Evolutionary conservation across 106 monocot species (phyloP), one percentile per base, ranked within the genome.

Genomic region (Platanthera guangdongensis): DNA sequence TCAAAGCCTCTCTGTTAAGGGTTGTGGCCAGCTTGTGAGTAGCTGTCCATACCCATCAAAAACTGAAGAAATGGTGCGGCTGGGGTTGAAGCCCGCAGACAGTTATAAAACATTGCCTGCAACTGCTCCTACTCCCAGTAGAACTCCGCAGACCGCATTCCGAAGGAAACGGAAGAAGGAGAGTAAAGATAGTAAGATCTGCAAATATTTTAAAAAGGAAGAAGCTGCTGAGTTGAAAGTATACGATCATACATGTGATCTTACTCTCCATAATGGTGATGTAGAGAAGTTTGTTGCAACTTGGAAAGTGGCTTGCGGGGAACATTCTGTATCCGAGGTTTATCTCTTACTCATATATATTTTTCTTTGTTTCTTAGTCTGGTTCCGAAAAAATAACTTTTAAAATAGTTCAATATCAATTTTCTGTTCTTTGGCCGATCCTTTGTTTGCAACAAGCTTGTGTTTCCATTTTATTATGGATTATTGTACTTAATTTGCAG

Each of bases 21-120:
- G 46, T 15, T 70, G 10, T 72, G 82, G 52, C 70, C 82, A 85
- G 49, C 83, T 49, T 87, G 80, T 85, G 11, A 88, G 83, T 72
- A 95, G 82, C 62, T 97, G 94, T 82, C 97, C 97, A 53, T 97
- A 97, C 81, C 94, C 97, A 72, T 97, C 97, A 78, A 91, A 84
- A 68, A 79, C 87, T 64, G 97, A 97, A 84, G 97, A 97, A 75
- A 86, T 89, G 84, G 77, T 51, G 39, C 85, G 97, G 49, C 91
- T 94, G 77, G 89, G 91, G 19, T 77, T 91, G 77, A 88, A 88
- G 80, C 48, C 57, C 74, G 79, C 77, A 78, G 53, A 63, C 32
- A 59, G 21, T 47, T 57, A 60, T 19, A 81, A 82, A 71, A 51
- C 53, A 46, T 52, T 76, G 16, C 62, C 50, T 15, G 72, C 2